Conservation (phyloP, 2,329 filamentous ascomycete species). For the Fusarium clavum region DNA sequence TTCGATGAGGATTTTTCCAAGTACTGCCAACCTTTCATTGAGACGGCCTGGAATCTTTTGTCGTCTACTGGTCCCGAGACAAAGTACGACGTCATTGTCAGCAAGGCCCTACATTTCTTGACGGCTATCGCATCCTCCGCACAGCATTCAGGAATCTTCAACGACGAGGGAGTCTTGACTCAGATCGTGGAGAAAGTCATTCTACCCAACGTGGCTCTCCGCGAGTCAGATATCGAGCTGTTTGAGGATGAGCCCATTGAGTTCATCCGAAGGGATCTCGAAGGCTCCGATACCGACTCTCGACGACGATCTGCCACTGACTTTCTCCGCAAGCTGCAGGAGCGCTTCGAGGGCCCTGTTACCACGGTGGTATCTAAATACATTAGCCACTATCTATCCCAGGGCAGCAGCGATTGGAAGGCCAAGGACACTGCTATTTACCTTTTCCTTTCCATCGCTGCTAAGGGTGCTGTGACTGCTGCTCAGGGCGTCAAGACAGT, state of each 20-base stretch:
- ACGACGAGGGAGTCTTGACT: constrained; percentile 79
- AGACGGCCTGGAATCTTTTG: constrained; percentile 89
- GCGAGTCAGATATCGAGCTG: constrained; percentile 93
- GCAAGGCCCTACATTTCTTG: constrained; percentile 93
- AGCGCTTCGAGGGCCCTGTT: constrained; percentile 86
- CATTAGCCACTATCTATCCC: constrained; percentile 86
- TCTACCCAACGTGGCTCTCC: constrained; percentile 88
- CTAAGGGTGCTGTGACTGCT: constrained; percentile 88
- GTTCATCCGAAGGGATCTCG: constrained; percentile 93
- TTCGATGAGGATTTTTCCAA: constrained; percentile 93
- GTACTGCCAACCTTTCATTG: constrained; percentile 85
- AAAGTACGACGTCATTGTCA: constrained; percentile 94
- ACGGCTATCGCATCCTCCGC: constrained; percentile 85
- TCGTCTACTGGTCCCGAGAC: constrained; percentile 88
- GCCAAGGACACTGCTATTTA: constrained; percentile 99
- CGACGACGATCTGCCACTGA: constrained; percentile 92
- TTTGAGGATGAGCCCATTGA: constrained; percentile 99
- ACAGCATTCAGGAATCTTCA: constrained; percentile 86
- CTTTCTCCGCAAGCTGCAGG: constrained; percentile 88
- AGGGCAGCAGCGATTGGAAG: constrained; percentile 89
- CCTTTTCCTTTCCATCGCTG: constrained; percentile 92
- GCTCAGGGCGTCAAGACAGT: constrained; percentile 91
- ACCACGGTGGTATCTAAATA: constrained; percentile 90
- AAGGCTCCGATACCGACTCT: constrained; percentile 96
- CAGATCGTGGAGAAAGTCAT: constrained; percentile 97